Base-by-base conservation (phyloP, 768 basidiomycete species). In the Amanita brunnescens region DNA sequence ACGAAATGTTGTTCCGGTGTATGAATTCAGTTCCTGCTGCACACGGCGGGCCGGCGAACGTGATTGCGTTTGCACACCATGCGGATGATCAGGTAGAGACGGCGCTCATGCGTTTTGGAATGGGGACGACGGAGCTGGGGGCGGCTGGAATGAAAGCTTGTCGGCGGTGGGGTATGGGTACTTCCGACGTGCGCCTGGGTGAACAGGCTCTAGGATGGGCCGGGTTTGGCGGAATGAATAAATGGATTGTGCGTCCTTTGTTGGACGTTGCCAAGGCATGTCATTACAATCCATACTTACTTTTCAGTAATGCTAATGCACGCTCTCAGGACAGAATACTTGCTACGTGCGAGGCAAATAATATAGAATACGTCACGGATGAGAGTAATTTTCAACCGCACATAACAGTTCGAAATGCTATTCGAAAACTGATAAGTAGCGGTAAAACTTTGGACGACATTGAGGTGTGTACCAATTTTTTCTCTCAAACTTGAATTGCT, bases 81-180 rank as follows among this genome's bases (percentile, higher is more conserved):
- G 75, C 76, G 2, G 87, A 92, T 60, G 90, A 92, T 61, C 87
- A 91, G 61, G 75, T 91, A 8, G 90, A 92, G 62, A 92, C 90
- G 0, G 74, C 80, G 26, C 66, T 92, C 47, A 80, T 90, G 73
- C 79, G 90, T 5, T 61, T 85, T 13, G 72, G 78, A 5, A 74
- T 65, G 54, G 81, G 83, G 0, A 82, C 81, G 5, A 72, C 78
- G 2, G 61, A 66, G 38, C 49, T 76, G 13, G 85, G 85, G 0
- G 75, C 81, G 0, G 76, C 76, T 9, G 89, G 84, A 3, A 91
- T 91, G 85, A 72, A 75, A 35, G 68, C 67, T 1, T 68, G 72
- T 42, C 75, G 90, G 9, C 73, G 87, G 40, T 89, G 81, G 81
- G 90, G 90, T 1, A 92, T 92, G 90, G 86, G 87, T 32, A 16